Percentiles rank a stretch among this genome's conserved stretches.
Conservation (phyloP, 2,329 filamentous ascomycete genomes). For the Colletotrichum incanum region DNA sequence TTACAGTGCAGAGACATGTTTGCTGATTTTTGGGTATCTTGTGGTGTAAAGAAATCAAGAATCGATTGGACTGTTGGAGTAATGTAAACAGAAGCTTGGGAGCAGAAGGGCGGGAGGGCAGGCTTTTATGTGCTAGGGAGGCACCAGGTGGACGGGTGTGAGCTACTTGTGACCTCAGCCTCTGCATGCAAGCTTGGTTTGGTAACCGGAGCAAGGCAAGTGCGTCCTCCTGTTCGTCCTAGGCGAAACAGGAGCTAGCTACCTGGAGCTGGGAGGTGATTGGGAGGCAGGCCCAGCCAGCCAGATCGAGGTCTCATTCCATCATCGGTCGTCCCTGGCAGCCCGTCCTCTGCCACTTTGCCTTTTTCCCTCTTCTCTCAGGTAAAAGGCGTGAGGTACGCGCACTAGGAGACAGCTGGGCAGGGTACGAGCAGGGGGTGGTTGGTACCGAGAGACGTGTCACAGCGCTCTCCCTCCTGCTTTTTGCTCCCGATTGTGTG, state of each 20-base stretch:
- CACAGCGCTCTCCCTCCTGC: neutral
- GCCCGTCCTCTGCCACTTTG: neutral
- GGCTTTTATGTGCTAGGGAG: conserved; percentile 41
- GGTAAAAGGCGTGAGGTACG: conserved; percentile 13
- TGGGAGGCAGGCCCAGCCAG: conserved; percentile 9
- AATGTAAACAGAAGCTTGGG: neutral
- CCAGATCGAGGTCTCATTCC: conserved; percentile 41
- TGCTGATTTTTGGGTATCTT: conserved; percentile 45
- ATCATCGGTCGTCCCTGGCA: conserved; percentile 31
- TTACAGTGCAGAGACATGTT: conserved; percentile 75
- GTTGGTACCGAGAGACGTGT: conserved; percentile 7
- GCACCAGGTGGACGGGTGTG: conserved; percentile 15
- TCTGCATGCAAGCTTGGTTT: conserved; percentile 27
- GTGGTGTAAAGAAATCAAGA: conserved; percentile 23
- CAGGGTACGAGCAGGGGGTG: conserved; percentile 16
- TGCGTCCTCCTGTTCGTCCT: conserved; percentile 12
- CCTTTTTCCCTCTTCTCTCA: neutral
- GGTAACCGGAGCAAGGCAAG: conserved; percentile 29
- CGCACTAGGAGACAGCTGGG: neutral
- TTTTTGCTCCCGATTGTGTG: neutral
- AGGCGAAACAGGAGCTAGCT: conserved; percentile 38
- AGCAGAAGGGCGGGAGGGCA: conserved; percentile 29
- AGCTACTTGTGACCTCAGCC: conserved; percentile 42
- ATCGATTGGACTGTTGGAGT: conserved; percentile 31
- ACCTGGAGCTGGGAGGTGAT: conserved; percentile 19